Percentiles rank a stretch among this genome's conserved stretches.
These are phyloP conservation scores for Sistotremastrum suecicum DNA, from an alignment of 768 basidiomycete species.

Conservation along the genomic window DNA sequence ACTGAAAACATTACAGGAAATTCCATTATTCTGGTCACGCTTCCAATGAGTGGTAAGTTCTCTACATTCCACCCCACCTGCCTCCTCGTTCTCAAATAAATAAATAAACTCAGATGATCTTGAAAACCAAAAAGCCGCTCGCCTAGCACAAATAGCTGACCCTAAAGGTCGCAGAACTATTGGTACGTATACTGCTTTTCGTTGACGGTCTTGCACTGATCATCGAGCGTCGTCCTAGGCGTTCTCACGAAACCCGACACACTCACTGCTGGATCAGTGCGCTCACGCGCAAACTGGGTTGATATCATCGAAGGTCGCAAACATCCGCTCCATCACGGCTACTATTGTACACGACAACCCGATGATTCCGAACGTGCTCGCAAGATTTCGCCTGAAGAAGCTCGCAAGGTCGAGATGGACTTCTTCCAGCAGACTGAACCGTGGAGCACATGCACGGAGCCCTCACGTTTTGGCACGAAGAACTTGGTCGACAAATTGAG, in stretches of 20 bases:
- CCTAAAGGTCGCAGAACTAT: slow-evolving; percentile 35
- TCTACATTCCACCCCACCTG: too few species aligned
- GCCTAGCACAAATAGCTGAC: slow-evolving; percentile 32
- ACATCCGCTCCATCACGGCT: slow-evolving; percentile 26
- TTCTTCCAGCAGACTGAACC: slow-evolving; percentile 23
- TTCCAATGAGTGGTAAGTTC: slow-evolving; percentile 57
- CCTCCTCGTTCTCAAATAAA: not conserved
- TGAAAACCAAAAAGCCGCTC: slow-evolving; percentile 41
- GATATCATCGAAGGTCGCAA: slow-evolving; percentile 26
- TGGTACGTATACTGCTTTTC: slow-evolving; percentile 18
- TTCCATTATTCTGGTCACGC: slow-evolving; percentile 48
- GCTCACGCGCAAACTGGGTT: slow-evolving; percentile 26
- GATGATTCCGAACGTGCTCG: slow-evolving; percentile 21
- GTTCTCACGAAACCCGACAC: slow-evolving; percentile 45
- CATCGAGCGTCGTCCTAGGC: slow-evolving; percentile 16
- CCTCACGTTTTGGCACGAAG: slow-evolving; percentile 21
- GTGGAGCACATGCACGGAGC: slow-evolving; percentile 18
- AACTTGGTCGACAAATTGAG: slow-evolving; percentile 23
- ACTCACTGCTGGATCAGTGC: slow-evolving; percentile 22
- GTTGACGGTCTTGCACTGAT: not conserved
- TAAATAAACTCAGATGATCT: slow-evolving; percentile 30
- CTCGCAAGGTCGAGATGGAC: slow-evolving; percentile 19
- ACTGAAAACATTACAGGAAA: slow-evolving; percentile 32
- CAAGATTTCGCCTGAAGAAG: slow-evolving; percentile 16
- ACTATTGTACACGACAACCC: slow-evolving; percentile 30